Conservation (phyloP, 1,284 basidiomycete species). For the Ceratobasidium sp. region DNA sequence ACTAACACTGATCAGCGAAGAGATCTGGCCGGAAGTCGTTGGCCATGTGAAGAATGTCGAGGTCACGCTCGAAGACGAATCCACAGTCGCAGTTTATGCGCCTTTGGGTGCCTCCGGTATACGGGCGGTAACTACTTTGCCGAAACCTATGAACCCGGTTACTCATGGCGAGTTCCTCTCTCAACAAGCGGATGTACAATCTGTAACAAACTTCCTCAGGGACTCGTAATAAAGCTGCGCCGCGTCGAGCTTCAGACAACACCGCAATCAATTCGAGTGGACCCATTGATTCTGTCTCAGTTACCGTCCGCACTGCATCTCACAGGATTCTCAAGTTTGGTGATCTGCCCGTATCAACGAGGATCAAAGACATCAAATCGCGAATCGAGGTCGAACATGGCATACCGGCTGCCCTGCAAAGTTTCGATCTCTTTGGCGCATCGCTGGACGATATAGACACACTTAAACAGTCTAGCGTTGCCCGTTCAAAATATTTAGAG, state of each 20-base stretch:
- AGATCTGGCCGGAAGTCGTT: slow-evolving; percentile 12
- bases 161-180: background rate
- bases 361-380: background rate
- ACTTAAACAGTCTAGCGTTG: background rate
- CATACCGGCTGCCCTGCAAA: background rate
- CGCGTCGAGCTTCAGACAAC: background rate
- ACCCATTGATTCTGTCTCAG: background rate
- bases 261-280: background rate
- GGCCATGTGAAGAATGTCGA: background rate
- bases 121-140: background rate
- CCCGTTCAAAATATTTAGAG: background rate
- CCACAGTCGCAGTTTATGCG: background rate
- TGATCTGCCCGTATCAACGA: background rate
- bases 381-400: background rate
- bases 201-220: background rate
- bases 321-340: background rate
- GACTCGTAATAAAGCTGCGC: background rate
- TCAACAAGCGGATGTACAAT: background rate
- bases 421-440: background rate
- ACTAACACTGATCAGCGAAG: background rate
- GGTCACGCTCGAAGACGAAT: background rate
- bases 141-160: background rate
- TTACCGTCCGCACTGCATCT: background rate
- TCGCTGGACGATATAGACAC: background rate
- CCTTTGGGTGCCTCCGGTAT: background rate